A percentile compares a stretch with the other conserved stretches of the same genome.
These are phyloP conservation scores for Delitschia confertaspora DNA, from an alignment of 495 filamentous ascomycete genomes.

Conservation along the genomic window DNA sequence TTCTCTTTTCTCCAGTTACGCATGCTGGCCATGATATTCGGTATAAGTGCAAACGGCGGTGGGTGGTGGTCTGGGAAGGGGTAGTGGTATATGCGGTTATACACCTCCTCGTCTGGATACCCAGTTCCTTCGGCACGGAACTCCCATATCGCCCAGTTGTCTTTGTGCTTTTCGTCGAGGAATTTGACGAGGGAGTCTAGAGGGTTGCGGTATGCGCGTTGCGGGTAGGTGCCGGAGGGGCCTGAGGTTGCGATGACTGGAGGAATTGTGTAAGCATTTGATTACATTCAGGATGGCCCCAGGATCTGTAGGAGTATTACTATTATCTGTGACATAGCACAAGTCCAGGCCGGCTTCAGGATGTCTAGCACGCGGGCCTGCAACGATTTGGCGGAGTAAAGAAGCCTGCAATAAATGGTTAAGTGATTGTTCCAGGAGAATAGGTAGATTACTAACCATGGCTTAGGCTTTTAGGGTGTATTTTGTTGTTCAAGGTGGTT, in stretches of 20 bases:
- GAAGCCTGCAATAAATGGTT: constrained; percentile 53
- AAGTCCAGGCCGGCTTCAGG: constrained; percentile 83
- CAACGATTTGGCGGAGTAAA: constrained; percentile 63
- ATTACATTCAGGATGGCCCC: constrained; percentile 1
- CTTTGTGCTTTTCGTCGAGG: constrained; percentile 73
- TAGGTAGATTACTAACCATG: background rate
- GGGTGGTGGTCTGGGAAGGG: constrained; percentile 97
- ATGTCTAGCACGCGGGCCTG: constrained; percentile 72
- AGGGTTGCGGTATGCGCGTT: constrained; percentile 86
- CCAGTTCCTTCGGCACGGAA: constrained; percentile 94
- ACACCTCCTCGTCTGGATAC: constrained; percentile 83
- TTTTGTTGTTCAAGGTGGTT: too few relatives aligned
- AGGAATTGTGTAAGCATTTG: constrained; percentile 1
- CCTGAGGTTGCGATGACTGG: constrained; percentile 67
- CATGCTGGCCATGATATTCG: constrained; percentile 84
- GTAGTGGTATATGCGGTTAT: constrained; percentile 73
- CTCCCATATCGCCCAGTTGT: constrained; percentile 90
- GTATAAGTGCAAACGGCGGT: constrained; percentile 81
- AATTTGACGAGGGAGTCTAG: constrained; percentile 75
- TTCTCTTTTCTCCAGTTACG: constrained; percentile 64
- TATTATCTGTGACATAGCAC: constrained; percentile 84
- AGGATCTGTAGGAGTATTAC: constrained; percentile 32
- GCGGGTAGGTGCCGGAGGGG: constrained; percentile 76
- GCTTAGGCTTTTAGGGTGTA: too few relatives aligned
- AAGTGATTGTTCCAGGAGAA: too few relatives aligned